Evolutionary conservation across 169 alveolate genomes (phyloP).

Genomic region (Cryptosporidium meleagridis): DNA sequence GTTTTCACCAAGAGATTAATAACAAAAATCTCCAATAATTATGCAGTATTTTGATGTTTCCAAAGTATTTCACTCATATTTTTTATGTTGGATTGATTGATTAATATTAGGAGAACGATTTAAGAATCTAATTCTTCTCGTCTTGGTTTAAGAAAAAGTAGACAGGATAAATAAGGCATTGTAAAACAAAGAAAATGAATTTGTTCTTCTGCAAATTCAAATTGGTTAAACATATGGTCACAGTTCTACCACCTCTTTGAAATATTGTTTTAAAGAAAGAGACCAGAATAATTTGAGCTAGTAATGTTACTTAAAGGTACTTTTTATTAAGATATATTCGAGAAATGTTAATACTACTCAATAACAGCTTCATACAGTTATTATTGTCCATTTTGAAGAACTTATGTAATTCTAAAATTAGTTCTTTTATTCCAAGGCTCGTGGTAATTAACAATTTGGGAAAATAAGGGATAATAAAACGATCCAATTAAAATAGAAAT

Average conservation of each 20-base stretch:
- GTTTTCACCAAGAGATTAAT: background rate
- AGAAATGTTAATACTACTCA: background rate
- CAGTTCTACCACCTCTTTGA: conserved; percentile 75
- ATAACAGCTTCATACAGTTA: background rate
- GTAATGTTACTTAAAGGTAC: background rate
- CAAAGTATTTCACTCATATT: conserved; percentile 18
- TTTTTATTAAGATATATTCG: background rate
- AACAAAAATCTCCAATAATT: conserved; percentile 15
- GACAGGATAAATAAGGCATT: conserved; percentile 77
- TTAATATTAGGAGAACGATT: conserved; percentile 77
- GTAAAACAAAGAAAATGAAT: conserved; percentile 73
- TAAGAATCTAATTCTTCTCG: conserved; percentile 74
- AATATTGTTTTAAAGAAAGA: conserved; percentile 69
- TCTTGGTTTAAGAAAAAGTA: conserved; percentile 77
- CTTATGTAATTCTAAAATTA: background rate
- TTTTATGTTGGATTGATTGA: background rate
- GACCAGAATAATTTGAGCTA: conserved; percentile 70
- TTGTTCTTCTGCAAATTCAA: conserved; percentile 27
- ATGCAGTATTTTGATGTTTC: background rate
- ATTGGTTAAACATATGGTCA: conserved; percentile 41
- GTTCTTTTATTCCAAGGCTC: conserved; percentile 5
- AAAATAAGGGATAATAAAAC: conserved; percentile 73
- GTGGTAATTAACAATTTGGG: conserved; percentile 34
- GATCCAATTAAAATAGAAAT: background rate
- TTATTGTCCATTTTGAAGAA: background rate